phyloP scores from a whole-genome alignment of 2,329 filamentous ascomycete genomes.

The Fusarium sp. region DNA sequence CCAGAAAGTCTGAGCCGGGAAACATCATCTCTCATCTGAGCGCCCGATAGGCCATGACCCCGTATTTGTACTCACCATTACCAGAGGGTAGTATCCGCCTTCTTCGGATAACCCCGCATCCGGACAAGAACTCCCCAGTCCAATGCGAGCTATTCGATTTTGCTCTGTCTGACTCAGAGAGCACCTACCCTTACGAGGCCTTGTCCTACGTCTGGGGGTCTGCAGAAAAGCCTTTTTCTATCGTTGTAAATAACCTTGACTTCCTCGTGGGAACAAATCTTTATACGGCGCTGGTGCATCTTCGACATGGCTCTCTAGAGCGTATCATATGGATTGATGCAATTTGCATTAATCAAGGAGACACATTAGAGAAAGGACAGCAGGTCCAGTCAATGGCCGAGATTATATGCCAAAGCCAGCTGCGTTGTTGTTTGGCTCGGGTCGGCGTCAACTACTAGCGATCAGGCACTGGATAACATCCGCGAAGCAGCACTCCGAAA shows the following conservation, averaged over 20 bases:
- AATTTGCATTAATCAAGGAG: neutral
- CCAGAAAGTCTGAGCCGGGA: neutral
- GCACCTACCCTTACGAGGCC: neutral
- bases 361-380: neutral
- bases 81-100: neutral
- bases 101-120: neutral
- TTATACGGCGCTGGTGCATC: neutral
- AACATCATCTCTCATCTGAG: neutral
- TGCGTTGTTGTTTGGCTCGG: neutral
- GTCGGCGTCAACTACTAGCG: neutral
- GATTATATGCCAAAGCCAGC: neutral
- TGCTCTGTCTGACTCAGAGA: neutral
- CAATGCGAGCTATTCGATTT: neutral
- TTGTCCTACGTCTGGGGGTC: neutral
- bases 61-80: neutral
- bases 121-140: neutral
- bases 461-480: neutral
- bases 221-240: neutral
- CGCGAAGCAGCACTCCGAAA: neutral
- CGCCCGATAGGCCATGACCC: neutral
- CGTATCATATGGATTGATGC: neutral
- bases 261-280: neutral
- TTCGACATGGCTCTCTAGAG: neutral
- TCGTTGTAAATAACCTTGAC: neutral
- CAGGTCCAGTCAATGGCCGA: neutral